Base-by-base conservation (phyloP, 208 protist species). In the Crithidia brevicula region DNA sequence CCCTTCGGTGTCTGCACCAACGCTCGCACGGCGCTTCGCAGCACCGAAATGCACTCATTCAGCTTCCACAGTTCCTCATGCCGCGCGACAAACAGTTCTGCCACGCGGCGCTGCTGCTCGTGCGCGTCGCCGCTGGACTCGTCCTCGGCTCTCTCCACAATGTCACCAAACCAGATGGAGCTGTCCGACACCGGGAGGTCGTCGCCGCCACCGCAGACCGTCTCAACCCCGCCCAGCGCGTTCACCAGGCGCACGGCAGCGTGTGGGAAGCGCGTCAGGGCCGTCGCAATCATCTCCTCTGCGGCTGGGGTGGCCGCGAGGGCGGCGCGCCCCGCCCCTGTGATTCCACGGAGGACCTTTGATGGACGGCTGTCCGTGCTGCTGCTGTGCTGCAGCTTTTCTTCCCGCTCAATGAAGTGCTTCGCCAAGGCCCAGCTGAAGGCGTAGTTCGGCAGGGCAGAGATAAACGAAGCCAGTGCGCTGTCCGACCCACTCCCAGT, bases 61-160 rank as follows among this genome's bases (percentile, higher is more conserved):
- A 83, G 61, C 51, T 85, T 91, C 91, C 91, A 96, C 54, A 96
- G 80, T 52, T 96, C 88, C 46, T 76, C 76, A 43, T 89, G 84
- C 8, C 87, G 76, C n/a, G 67, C 73, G 0, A 83, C 85, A 54
- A 92, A 94, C 18, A 93, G 70, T 0, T 75, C 64, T 0, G 68
- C 74, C 1, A 90, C 36, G 51, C 83, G 76, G 3, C 50, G 25
- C 25, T 71, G 49, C 53, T 53, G 33, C n/a, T n/a, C n/a, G 1
- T n/a, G 46, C 6, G 47, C 62, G 10, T 64, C 69, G 27, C 51
- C 64, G 46, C 25, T 25, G n/a, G 8, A 27, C 16, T 60, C 53
- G 33, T 25, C 40, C 54, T 53, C 42, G 16, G 56, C 69, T 22
- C 33, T 30, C 16, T 4, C 15, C 40, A 56, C 16, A 8, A 63